These are phyloP conservation scores for Corylus avellana DNA, from an alignment of 306 rosid genomes.

Conservation along the genomic window DNA sequence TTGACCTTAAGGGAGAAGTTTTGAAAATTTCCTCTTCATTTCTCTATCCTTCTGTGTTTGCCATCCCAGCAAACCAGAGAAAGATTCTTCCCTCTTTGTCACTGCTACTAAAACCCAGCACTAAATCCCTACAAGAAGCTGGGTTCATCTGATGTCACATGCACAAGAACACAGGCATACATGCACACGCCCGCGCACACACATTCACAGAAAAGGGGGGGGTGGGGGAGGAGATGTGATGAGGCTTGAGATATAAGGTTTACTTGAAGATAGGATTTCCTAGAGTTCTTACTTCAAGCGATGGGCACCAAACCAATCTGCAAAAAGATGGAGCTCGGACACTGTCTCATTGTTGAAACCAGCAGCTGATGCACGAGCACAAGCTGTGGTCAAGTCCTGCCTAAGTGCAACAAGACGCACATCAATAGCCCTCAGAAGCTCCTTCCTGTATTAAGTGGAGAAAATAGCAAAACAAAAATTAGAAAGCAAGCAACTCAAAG, in stretches of 20 bases:
- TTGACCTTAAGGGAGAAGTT: neutral
- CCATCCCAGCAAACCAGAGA: neutral
- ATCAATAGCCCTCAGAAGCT: slow-evolving; percentile 91
- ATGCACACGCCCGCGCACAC: neutral
- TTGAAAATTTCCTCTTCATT: neutral
- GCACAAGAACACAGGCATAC: neutral
- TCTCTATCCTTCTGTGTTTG: neutral
- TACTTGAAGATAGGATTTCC: slow-evolving; percentile 10
- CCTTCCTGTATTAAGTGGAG: slow-evolving; percentile 60
- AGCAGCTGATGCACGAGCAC: slow-evolving; percentile 78
- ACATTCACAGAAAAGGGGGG: neutral
- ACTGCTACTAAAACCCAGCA: neutral
- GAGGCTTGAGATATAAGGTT: neutral
- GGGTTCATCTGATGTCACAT: slow-evolving; percentile 7
- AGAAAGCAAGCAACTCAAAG: slow-evolving; percentile 1
- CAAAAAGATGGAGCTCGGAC: slow-evolving; percentile 72
- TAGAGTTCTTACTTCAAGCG: slow-evolving; percentile 64
- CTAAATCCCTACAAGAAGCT: neutral
- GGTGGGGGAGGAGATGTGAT: neutral
- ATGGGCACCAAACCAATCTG: slow-evolving; percentile 75
- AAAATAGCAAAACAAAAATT: neutral
- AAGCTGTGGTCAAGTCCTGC: slow-evolving; percentile 82
- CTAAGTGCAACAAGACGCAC: slow-evolving; percentile 76
- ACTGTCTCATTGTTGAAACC: slow-evolving; percentile 73
- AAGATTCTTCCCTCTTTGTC: slow-evolving; percentile 11